Evolutionary conservation across 176 grass and related monocot species (phyloP), one percentile per base, ranked within the genome.

Genomic region (Tuctoria greenei): DNA sequence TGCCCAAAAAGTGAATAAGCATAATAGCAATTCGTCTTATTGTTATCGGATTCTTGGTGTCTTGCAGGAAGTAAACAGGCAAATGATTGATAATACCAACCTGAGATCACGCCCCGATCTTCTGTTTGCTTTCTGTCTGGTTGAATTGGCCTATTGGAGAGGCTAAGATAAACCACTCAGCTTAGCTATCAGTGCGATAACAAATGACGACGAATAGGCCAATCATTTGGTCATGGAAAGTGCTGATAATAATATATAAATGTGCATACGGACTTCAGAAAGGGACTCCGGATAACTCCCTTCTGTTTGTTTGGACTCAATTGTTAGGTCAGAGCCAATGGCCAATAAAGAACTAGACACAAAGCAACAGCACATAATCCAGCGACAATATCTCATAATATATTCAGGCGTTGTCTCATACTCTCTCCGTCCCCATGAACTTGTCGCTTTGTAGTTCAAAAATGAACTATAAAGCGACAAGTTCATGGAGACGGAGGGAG

Each of bases 171-270:
- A 84, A 84, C 69, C 38, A 64, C 81, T 69, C 74, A 57, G 31
- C 81, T 69, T 69, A 57, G 31, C 76, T 81, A 69, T 46, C 26
- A 79, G 45, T 16, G 26, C 64, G 70, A 76, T 60, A 84, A 42
- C 40, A 75, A 79, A 80, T 35, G 76, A n/a, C n/a, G n/a, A n/a
- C n/a, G n/a, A 50, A 42, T 6, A 64, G 76, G 47, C 40, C 82
- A 88, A 88, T 84, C 86, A 88, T 88, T 88, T 88, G 71, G 86
- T 64, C 81, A 75, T 60, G 47, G 36, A 80, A 84, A 84, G 81
- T 64, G 43, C 6, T 40, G 71, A 83, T 75, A 83, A 31, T 31
- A 31, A 88, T 31, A 64, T 79, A 52, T 38, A 74, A 88, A 64
- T 83, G 44, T 54, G 63, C 69, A 64, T 69, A 74, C 74, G 62